Evolutionary conservation across 768 basidiomycete genomes (phyloP).

Genomic region (Rhodosporidiobolus odoratus): DNA sequence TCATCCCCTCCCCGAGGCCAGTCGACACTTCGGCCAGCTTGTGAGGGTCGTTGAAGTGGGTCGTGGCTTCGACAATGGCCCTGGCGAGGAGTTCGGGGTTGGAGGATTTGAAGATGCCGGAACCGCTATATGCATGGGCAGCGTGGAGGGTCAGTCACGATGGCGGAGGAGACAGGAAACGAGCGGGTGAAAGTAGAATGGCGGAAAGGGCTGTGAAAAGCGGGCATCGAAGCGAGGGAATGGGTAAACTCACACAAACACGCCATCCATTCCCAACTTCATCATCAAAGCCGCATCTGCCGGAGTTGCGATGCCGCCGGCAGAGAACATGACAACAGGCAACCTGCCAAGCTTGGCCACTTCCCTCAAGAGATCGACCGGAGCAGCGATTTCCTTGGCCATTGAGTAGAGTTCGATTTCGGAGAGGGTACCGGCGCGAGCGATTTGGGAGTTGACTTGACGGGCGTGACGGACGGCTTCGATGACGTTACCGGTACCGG

Average conservation of each 20-base stretch:
- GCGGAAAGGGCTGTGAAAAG: background rate
- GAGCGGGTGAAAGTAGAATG: background rate
- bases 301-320: slow-evolving; percentile 45
- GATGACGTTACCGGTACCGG: slow-evolving; percentile 52
- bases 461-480: slow-evolving; percentile 86
- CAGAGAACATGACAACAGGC: slow-evolving; percentile 95
- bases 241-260: slow-evolving; percentile 73
- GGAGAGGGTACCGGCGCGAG: slow-evolving; percentile 75
- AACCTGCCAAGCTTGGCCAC: slow-evolving; percentile 86
- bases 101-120: slow-evolving; percentile 93
- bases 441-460: slow-evolving; percentile 74
- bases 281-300: slow-evolving; percentile 98
- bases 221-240: background rate
- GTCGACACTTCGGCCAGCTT: slow-evolving; percentile 75
- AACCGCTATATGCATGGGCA: slow-evolving; percentile 53
- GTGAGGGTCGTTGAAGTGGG: slow-evolving; percentile 91
- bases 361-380: slow-evolving; percentile 92
- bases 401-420: slow-evolving; percentile 92
- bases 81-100: slow-evolving; percentile 89
- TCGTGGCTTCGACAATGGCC: slow-evolving; percentile 95
- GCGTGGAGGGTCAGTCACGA: background rate
- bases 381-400: slow-evolving; percentile 84
- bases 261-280: slow-evolving; percentile 86
- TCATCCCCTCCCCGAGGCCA: slow-evolving; percentile 41
- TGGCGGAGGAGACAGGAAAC: slow-evolving; percentile 5